A percentile compares a stretch with the other conserved stretches of the same genome.
These are phyloP conservation scores for Cenchrus fungigraminus DNA, from an alignment of 176 grass and related monocot genomes.

Conservation along the genomic window DNA sequence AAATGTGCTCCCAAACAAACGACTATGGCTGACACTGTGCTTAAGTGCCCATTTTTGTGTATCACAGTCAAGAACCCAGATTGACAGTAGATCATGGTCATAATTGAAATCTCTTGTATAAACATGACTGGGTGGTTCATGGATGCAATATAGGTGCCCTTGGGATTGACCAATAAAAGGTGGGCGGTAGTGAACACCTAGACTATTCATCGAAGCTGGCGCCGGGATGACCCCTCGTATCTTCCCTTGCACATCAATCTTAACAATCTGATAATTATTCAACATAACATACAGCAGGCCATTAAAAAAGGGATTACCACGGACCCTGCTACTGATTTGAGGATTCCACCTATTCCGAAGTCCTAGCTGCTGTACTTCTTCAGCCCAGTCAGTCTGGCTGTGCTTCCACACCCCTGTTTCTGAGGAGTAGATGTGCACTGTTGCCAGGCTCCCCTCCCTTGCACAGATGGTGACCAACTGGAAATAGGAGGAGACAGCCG, in stretches of 20 bases:
- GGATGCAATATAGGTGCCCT: not conserved
- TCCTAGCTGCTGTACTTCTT: not conserved
- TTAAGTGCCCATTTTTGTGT: not conserved
- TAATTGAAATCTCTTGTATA: no score
- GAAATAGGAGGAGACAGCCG: not conserved
- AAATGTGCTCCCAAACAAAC: not conserved
- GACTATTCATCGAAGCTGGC: not conserved
- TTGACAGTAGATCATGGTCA: not conserved
- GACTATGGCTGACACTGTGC: not conserved
- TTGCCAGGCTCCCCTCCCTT: no score
- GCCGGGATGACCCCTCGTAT: not conserved
- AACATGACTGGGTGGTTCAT: not conserved
- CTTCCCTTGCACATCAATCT: not conserved
- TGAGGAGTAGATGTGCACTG: not conserved
- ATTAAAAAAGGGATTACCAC: not conserved
- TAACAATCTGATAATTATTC: not conserved
- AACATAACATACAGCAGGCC: not conserved
- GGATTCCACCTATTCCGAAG: accelerated
- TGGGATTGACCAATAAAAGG: conserved; percentile 10
- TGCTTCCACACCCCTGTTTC: conserved; percentile 15
- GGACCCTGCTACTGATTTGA: not conserved
- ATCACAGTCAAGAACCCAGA: not conserved
- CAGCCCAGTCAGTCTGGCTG: not conserved
- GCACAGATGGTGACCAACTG: not conserved
- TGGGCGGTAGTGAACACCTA: no score